Percentiles rank a stretch among this genome's conserved stretches.
phyloP scores from a whole-genome alignment of 2,329 filamentous ascomycete genomes.

The Nemania sp. region DNA sequence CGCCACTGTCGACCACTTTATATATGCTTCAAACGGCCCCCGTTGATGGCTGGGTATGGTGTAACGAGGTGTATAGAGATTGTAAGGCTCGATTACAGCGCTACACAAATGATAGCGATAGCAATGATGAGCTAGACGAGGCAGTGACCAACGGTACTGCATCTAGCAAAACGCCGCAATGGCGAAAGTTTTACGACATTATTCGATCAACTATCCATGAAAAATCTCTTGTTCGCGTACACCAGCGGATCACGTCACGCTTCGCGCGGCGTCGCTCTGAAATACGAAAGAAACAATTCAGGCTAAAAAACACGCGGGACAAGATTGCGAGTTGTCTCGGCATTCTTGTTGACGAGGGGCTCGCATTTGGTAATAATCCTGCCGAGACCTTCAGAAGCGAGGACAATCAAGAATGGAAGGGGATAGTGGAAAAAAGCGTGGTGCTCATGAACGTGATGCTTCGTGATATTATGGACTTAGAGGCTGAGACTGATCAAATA shows the following conservation, averaged over 20 bases:
- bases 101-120: constrained; percentile 32
- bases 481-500: constrained; percentile 64
- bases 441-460: constrained; percentile 85
- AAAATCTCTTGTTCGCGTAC: constrained; percentile 70
- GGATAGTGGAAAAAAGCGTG: constrained; percentile 77
- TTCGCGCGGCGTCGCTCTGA: constrained; percentile 75
- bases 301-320: constrained; percentile 72
- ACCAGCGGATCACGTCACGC: constrained; percentile 74
- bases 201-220: constrained; percentile 76
- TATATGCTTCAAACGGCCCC: constrained; percentile 89
- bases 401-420: constrained; percentile 61
- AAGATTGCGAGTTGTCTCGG: constrained; percentile 86
- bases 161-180: constrained; percentile 53
- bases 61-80: constrained; percentile 69
- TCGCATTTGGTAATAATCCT: constrained; percentile 67
- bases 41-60: constrained; percentile 71
- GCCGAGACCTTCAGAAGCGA: constrained; percentile 56
- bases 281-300: constrained; percentile 72
- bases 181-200: constrained; percentile 76
- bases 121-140: constrained; percentile 39
- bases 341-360: constrained; percentile 81
- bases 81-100: constrained; percentile 52
- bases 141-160: constrained; percentile 38
- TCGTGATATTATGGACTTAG: constrained; percentile 67
- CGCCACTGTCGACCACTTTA: constrained; percentile 74